Evolutionary conservation across 768 basidiomycete species (phyloP).

Genomic region (Amanita rubescens): DNA sequence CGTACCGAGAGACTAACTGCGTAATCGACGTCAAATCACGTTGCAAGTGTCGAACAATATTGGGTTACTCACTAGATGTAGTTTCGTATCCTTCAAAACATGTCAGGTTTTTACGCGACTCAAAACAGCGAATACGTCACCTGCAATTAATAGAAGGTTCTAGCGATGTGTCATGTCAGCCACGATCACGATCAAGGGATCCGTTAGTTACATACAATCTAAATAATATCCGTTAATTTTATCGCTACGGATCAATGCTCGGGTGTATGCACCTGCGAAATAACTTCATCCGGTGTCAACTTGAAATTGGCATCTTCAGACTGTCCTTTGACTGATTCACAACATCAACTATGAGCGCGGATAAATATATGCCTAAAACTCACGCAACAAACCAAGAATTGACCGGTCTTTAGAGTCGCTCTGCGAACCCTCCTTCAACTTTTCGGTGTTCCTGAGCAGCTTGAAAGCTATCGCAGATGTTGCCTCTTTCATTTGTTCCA

Average conservation of each 20-base stretch:
- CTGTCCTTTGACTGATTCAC: slow-evolving; percentile 27
- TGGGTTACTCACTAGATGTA: slow-evolving; percentile 34
- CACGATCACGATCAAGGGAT: not conserved
- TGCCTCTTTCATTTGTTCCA: slow-evolving; percentile 24
- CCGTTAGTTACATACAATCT: too few species aligned
- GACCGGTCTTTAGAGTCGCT: slow-evolving; percentile 30
- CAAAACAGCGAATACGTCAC: slow-evolving; percentile 12
- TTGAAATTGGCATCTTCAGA: slow-evolving; percentile 20
- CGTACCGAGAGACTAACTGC: not conserved
- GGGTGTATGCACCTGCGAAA: too few species aligned
- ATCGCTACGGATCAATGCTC: not conserved
- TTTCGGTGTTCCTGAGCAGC: slow-evolving; percentile 28
- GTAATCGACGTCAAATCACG: not conserved
- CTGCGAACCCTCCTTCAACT: slow-evolving; percentile 25
- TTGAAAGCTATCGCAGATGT: slow-evolving; percentile 33
- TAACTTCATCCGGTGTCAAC: slow-evolving; percentile 31
- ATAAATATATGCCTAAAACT: slow-evolving; percentile 1
- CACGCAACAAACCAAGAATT: slow-evolving; percentile 31
- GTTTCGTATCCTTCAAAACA: slow-evolving; percentile 42
- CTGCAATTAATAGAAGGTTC: slow-evolving; percentile 32
- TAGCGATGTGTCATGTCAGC: slow-evolving; percentile 2
- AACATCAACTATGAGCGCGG: not conserved
- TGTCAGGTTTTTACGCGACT: not conserved
- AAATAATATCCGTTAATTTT: slow-evolving; percentile 7
- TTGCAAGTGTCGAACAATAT: not conserved